A percentile compares a stretch with the other conserved stretches of the same genome.
These are phyloP conservation scores for Cladophialophora yegresii DNA, from an alignment of 2,329 filamentous ascomycete species.

Conservation along the genomic window DNA sequence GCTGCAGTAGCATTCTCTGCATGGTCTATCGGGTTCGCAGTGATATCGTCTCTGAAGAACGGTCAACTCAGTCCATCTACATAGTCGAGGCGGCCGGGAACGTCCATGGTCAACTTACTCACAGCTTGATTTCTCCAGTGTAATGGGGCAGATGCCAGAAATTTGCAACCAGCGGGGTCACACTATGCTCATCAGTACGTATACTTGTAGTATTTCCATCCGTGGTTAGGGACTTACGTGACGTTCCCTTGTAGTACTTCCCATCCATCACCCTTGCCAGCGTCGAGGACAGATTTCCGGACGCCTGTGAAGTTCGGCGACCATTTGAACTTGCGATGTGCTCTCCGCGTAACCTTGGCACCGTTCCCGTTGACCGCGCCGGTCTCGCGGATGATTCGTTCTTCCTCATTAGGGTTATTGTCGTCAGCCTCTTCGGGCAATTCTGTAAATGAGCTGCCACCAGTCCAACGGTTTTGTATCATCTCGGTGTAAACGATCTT, in stretches of 20 bases:
- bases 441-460: conserved; percentile 84
- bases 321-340: conserved; percentile 93
- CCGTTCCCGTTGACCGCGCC: conserved; percentile 48
- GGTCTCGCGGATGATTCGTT: conserved; percentile 70
- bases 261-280: conserved; percentile 85
- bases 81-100: neutral
- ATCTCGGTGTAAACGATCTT: conserved; percentile 82
- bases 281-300: conserved; percentile 79
- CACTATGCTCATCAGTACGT: conserved; percentile 54
- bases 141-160: conserved; percentile 76
- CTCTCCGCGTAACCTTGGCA: conserved; percentile 50
- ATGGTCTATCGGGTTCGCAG: conserved; percentile 3
- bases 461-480: conserved; percentile 86
- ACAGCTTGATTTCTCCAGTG: conserved; percentile 77
- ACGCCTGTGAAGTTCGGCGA: conserved; percentile 84
- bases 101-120: conserved; percentile 54
- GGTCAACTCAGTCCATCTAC: conserved; percentile 9
- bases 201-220: neutral
- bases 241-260: conserved; percentile 83
- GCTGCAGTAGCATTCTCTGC: neutral
- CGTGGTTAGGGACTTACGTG: conserved; percentile 58
- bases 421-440: conserved; percentile 65
- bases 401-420: conserved; percentile 64
- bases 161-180: conserved; percentile 88
- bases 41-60: conserved; percentile 18